Base-by-base conservation (phyloP, 768 basidiomycete species). In the Boletus reticuloceps region DNA sequence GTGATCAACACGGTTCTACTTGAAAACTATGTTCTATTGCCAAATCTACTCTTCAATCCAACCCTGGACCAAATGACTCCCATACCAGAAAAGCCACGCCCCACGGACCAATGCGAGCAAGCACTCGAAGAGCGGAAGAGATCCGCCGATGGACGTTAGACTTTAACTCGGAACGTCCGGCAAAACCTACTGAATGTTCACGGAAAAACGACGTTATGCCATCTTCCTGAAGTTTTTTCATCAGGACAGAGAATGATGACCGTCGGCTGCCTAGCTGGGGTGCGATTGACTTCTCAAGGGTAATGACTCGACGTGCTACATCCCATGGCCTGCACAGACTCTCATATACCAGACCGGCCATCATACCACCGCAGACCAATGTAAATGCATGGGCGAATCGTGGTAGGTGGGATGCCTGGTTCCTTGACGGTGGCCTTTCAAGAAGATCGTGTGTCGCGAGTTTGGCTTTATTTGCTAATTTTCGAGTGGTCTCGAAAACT, bases 61-160 rank as follows among this genome's bases (percentile, higher is more conserved):
- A 56, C 50, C 66, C 56, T 48, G 79, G 74, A 25, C 82, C 80
- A 61, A 85, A 83, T 22, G 82, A 79, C 66, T 91, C 88, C 84
- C 86, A 92, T 58, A 84, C 84, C 42, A 92, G 69, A 72, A 92
- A 92, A 20, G 85, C 91, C 19, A 85, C 70, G 5, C 90, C 90
- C 91, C 91, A 92, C 13, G 90, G 91, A 34, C 90, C 88, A 56
- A 89, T 85, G 25, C 89, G 82, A 49, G 77, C 85, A 29, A 90
- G 69, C 11, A 83, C 85, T 51, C 86, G 79, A 46, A 84, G 64
- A 20, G 75, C 64, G 52, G 76, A 71, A 46, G 77, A 71, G 41
- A 76, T 58, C 62, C 74, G 72, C 43, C 62, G 61, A 51, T 58
- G 61, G 58, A 42, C 60, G 34, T 48, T 52, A 41, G 69, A 49